Conservation (phyloP, 192 early-diverging fungal species). For the Neocallimastix lanati region DNA sequence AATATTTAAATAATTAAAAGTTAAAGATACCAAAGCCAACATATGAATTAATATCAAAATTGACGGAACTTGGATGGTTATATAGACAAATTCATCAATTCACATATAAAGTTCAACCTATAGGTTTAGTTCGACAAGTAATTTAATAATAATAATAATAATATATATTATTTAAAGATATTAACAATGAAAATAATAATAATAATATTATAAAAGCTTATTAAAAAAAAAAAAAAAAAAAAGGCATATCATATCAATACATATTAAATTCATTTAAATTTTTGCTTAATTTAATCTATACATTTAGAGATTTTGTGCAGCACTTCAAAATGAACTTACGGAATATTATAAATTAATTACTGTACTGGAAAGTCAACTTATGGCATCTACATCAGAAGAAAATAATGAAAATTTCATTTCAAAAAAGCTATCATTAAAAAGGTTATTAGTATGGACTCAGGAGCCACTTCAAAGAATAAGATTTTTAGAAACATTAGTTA, state of each 20-base stretch:
- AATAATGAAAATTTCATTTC: constrained; percentile 12
- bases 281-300: too few species aligned
- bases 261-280: too few species aligned
- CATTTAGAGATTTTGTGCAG: constrained; percentile 58
- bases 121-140: constrained; percentile 41
- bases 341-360: constrained; percentile 78
- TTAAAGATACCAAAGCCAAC: constrained; percentile 34
- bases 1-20: constrained; percentile 5
- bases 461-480: constrained; percentile 59
- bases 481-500: constrained; percentile 52
- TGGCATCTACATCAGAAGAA: constrained; percentile 11
- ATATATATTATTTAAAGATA: neutral
- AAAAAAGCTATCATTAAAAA: constrained; percentile 54
- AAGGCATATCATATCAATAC: too few species aligned
- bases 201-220: constrained; percentile 12
- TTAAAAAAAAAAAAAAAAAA: too few species aligned
- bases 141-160: neutral
- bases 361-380: constrained; percentile 58
- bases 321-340: constrained; percentile 57
- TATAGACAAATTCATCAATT: constrained; percentile 45
- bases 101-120: constrained; percentile 8
- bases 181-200: neutral
- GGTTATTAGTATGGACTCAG: constrained; percentile 68
- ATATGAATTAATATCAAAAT: constrained; percentile 34
- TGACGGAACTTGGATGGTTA: constrained; percentile 66